Percentiles rank a stretch among this genome's conserved stretches.
phyloP scores from a whole-genome alignment of 805 yeast genomes.

The Kuraishia piskuri region DNA sequence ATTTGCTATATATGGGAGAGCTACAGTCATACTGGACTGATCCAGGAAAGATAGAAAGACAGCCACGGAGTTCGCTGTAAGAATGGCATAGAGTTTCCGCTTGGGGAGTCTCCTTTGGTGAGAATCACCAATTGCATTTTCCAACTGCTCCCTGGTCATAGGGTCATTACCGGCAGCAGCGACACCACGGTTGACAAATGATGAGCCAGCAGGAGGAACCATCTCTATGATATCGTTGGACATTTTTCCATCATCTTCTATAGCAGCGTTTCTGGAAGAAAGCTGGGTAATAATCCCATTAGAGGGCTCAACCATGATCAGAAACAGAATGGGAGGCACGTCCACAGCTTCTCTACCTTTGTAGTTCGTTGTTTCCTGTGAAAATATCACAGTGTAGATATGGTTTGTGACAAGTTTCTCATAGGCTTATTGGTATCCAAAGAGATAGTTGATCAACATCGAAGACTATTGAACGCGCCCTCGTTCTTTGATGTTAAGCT shows the following conservation, averaged over 20 bases:
- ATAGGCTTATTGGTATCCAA: background rate
- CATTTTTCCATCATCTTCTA: background rate
- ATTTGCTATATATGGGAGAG: conserved; percentile 37
- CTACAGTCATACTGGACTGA: conserved; percentile 39
- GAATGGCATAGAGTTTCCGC: conserved; percentile 27
- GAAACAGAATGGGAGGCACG: background rate
- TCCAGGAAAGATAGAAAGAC: conserved; percentile 36
- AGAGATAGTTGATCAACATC: too few species aligned
- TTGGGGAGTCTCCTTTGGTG: conserved; percentile 19
- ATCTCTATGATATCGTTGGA: background rate
- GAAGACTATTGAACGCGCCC: too few species aligned
- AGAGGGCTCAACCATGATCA: background rate
- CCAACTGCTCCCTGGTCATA: background rate
- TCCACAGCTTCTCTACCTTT: background rate
- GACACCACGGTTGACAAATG: background rate
- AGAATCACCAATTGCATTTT: background rate
- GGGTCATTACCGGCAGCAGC: background rate
- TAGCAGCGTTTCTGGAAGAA: background rate
- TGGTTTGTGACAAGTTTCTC: too few species aligned
- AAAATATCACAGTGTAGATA: too few species aligned
- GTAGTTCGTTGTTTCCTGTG: background rate
- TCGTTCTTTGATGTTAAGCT: background rate
- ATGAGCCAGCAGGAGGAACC: background rate
- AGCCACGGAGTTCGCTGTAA: conserved; percentile 29
- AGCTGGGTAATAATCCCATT: background rate